Conservation (phyloP, 768 basidiomycete species). For the Cubamyces lactineus region DNA sequence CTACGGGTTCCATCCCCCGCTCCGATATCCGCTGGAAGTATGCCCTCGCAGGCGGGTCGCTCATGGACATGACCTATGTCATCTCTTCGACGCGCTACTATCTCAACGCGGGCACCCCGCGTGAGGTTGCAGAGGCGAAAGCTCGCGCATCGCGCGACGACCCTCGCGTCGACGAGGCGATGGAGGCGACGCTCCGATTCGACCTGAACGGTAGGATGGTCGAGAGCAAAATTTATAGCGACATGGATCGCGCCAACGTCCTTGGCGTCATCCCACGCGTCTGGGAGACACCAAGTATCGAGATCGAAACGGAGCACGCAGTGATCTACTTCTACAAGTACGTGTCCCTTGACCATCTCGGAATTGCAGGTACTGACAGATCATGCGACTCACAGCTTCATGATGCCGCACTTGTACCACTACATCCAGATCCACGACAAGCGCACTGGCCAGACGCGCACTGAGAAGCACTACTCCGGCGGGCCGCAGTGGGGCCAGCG, state of each 20-base stretch:
- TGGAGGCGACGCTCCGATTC: conserved; percentile 44
- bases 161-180: conserved; percentile 44
- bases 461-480: conserved; percentile 39
- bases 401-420: conserved; percentile 32
- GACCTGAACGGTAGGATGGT: conserved; percentile 28
- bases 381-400: conserved; percentile 20
- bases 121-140: conserved; percentile 41
- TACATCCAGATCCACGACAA: conserved; percentile 33
- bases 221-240: conserved; percentile 32
- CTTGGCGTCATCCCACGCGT: conserved; percentile 19
- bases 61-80: conserved; percentile 61
- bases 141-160: conserved; percentile 35
- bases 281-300: conserved; percentile 26
- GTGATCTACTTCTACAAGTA: conserved; percentile 23
- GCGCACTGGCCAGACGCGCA: conserved; percentile 45
- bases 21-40: conserved; percentile 56
- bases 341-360: neutral
- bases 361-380: neutral
- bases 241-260: conserved; percentile 35
- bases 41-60: conserved; percentile 56
- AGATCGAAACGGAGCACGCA: conserved; percentile 26
- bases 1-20: conserved; percentile 39
- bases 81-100: conserved; percentile 18
- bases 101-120: conserved; percentile 17
- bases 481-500: conserved; percentile 35